A percentile compares a stretch with the other conserved stretches of the same genome.
phyloP scores from a whole-genome alignment of 139 green algal species.

The Coelastrella sp. region DNA sequence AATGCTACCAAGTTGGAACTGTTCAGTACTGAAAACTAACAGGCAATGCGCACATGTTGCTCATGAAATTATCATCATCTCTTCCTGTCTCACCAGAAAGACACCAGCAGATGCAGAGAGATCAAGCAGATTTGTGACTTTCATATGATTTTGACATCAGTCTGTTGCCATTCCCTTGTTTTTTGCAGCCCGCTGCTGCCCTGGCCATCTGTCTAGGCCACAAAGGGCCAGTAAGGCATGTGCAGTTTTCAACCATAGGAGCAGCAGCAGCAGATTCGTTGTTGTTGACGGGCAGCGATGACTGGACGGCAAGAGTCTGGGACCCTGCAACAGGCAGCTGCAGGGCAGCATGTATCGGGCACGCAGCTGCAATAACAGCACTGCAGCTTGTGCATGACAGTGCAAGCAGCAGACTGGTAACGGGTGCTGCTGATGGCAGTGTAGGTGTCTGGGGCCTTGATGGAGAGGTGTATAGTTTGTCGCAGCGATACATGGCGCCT shows the following conservation, averaged over 20 bases:
- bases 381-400: not conserved
- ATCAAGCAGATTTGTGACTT: too few species aligned
- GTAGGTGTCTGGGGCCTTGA: slow-evolving; percentile 15
- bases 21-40: too few species aligned
- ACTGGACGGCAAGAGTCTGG: slow-evolving; percentile 53
- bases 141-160: too few species aligned
- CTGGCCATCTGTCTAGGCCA: not conserved
- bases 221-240: not conserved
- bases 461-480: not conserved
- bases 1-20: too few species aligned
- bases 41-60: too few species aligned
- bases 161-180: not conserved
- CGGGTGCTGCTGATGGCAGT: slow-evolving; percentile 22
- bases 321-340: slow-evolving; percentile 13
- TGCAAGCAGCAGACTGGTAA: not conserved
- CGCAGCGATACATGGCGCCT: slow-evolving; percentile 10
- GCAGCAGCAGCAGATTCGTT: not conserved
- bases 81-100: too few species aligned
- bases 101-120: too few species aligned
- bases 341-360: slow-evolving; percentile 47
- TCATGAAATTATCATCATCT: too few species aligned
- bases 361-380: slow-evolving; percentile 60
- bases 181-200: not conserved
- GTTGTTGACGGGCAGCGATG: slow-evolving; percentile 52
- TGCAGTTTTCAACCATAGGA: not conserved